Conservation (phyloP, 192 early-diverging fungal genomes). For the Backusella sp. region DNA sequence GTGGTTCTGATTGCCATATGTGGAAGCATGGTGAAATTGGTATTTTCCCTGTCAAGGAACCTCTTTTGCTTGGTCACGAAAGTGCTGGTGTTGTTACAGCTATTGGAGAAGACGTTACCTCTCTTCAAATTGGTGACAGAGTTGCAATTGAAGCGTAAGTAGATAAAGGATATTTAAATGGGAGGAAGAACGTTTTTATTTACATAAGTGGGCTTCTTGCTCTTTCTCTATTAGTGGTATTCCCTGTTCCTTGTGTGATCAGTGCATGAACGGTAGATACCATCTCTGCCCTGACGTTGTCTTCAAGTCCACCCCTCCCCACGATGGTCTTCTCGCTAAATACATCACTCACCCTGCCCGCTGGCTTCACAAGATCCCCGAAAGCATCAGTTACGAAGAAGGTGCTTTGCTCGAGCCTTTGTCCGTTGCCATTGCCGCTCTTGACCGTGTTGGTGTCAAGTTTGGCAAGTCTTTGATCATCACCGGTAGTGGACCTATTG, state of each 20-base stretch:
- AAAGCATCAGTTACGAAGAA: conserved; percentile 26
- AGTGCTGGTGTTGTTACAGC: conserved; percentile 36
- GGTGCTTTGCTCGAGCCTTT: conserved; percentile 39
- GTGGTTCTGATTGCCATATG: conserved; percentile 38
- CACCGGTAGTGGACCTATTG: conserved; percentile 39
- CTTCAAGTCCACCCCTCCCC: conserved; percentile 39
- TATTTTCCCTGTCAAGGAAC: conserved; percentile 22
- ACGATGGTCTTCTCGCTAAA: conserved; percentile 29
- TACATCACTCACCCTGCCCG: conserved; percentile 31
- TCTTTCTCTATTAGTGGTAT: conserved; percentile 21
- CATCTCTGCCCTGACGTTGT: conserved; percentile 37
- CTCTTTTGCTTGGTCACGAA: conserved; percentile 39
- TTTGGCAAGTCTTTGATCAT: conserved; percentile 34
- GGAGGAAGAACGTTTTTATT: not conserved
- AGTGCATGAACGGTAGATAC: conserved; percentile 33
- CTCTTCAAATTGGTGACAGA: conserved; percentile 38
- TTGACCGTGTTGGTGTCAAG: conserved; percentile 26
- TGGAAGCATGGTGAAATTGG: conserved; percentile 38
- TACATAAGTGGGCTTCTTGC: not conserved
- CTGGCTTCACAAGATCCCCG: conserved; percentile 32
- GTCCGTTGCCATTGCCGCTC: conserved; percentile 34
- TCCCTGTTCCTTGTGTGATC: conserved; percentile 37
- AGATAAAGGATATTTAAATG: not conserved
- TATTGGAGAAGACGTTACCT: conserved; percentile 33
- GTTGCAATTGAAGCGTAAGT: conserved; percentile 42